Conservation (phyloP, 495 filamentous ascomycete genomes). For the Aspergillus cavernicola region DNA sequence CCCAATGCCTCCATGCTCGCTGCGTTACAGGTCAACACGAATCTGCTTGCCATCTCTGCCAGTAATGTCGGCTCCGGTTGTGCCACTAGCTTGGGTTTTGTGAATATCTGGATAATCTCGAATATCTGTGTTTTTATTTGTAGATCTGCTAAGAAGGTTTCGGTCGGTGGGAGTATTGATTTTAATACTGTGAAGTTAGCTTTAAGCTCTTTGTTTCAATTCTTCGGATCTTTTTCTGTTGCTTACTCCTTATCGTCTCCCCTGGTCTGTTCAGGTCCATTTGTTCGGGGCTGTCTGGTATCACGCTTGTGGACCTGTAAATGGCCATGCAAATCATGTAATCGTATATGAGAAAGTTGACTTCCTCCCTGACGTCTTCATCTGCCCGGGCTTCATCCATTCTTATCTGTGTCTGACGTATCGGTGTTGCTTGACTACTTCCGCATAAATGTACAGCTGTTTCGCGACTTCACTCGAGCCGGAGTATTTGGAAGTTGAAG, state of each 20-base stretch:
- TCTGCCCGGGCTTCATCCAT: constrained; percentile 17
- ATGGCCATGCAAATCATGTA: constrained; percentile 48
- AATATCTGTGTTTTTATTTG: constrained; percentile 1
- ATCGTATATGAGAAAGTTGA: constrained; percentile 53
- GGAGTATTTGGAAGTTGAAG: no score
- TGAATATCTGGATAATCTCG: background rate
- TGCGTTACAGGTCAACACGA: background rate
- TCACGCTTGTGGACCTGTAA: constrained; percentile 23
- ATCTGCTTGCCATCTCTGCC: background rate
- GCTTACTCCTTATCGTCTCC: constrained; percentile 22
- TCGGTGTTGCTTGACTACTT: background rate
- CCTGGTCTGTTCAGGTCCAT: constrained; percentile 23
- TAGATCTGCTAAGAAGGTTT: background rate
- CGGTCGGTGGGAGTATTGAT: background rate
- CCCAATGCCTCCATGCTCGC: background rate
- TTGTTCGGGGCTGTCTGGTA: constrained; percentile 6
- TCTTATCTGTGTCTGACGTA: background rate
- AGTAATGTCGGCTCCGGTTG: constrained; percentile 8
- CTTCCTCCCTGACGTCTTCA: constrained; percentile 30
- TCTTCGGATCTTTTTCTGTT: background rate
- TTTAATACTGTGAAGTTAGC: constrained; percentile 7
- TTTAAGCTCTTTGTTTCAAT: no score
- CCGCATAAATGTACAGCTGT: background rate
- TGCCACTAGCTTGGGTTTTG: constrained; percentile 9
- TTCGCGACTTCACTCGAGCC: background rate